Evolutionary conservation across 441 rosid species (phyloP), one percentile per base, ranked within the genome.

Genomic region (Lepidium campestre): DNA sequence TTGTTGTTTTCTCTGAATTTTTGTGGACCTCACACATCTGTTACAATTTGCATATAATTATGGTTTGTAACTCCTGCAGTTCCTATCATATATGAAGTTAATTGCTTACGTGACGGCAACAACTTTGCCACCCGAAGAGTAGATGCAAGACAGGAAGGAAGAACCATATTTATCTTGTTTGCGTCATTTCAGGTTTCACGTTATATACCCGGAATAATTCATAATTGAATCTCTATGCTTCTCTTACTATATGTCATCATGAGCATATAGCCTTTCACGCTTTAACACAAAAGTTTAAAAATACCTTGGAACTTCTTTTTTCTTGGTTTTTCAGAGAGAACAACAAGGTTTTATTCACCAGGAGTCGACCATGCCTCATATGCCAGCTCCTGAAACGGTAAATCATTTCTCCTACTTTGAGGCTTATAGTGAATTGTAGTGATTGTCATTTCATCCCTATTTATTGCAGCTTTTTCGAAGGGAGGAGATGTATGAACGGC

Each of bases 71-170:
- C 31, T 59, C 20, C 69, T 82, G 78, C 79, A 91, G 97, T 85
- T 57, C 97, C 99, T 67, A 85, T 91, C 74, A 62, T 86, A 49
- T 89, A 86, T 67, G 72, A 81, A 58, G 97, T 88, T 72, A 66
- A 80, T 36, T 86, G 89, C 36, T 62, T 94, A 74, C 93, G 94
- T 19, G 96, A 94, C 69, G 97, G 94, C 45, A 86, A 82, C 71
- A 87, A 76, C 75, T 91, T 91, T 77, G 84, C 97, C 32, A 85
- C 94, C 57, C 81, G 99, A 65, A 81, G 77, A 77, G 97, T 91
- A 64, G 87, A 91, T 67, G 99, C 99, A 63, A 74, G 89, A 78
- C 97, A 91, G 64, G 85, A 84, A 60, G 96, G 99, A 69, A 83
- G 73, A 14, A 59, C 79, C 32, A 65, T 91, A 66, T 94, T 91